Evolutionary conservation across 352 stramenopile species (phyloP).

Genomic region (Peronospora destructor): DNA sequence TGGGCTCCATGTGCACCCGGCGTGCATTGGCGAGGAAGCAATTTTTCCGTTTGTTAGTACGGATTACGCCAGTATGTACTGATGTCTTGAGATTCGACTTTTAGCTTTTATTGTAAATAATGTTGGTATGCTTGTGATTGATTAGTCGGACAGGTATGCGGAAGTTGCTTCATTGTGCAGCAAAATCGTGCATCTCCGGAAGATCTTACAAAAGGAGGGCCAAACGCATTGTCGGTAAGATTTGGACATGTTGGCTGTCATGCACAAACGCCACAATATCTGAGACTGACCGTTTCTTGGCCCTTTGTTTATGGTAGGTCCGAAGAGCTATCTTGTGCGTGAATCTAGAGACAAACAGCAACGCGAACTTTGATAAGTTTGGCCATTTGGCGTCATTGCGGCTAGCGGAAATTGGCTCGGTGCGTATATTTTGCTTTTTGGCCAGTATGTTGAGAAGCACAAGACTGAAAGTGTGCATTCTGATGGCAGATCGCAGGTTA

Average conservation of each 20-base stretch:
- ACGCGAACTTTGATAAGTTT: conserved; percentile 69
- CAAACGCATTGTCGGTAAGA: conserved; percentile 44
- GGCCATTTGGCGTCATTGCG: conserved; percentile 66
- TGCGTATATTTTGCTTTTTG: conserved; percentile 10
- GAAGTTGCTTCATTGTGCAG: conserved; percentile 65
- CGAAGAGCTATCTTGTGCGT: conserved; percentile 62
- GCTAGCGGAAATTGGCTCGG: conserved; percentile 58
- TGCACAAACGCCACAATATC: background rate
- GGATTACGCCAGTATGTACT: conserved; percentile 17
- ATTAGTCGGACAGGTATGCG: conserved; percentile 54
- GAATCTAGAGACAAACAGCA: conserved; percentile 62
- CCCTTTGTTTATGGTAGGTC: conserved; percentile 27
- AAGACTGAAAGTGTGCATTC: conserved; percentile 8
- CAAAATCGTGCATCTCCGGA: conserved; percentile 64
- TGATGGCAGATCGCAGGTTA: conserved; percentile 57
- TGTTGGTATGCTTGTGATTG: conserved; percentile 1
- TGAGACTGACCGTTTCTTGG: conserved; percentile 3
- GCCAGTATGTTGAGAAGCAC: background rate
- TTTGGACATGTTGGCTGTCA: background rate
- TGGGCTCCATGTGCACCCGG: conserved; percentile 43
- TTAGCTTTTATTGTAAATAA: conserved; percentile 1
- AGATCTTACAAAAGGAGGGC: conserved; percentile 57
- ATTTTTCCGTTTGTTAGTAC: conserved; percentile 50
- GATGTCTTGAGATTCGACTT: background rate
- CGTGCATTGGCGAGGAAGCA: conserved; percentile 54